Percentiles rank a stretch among this genome's conserved stretches.
Evolutionary conservation across 2,329 filamentous ascomycete genomes (phyloP).

Genomic region (Phialophora verrucosa): DNA sequence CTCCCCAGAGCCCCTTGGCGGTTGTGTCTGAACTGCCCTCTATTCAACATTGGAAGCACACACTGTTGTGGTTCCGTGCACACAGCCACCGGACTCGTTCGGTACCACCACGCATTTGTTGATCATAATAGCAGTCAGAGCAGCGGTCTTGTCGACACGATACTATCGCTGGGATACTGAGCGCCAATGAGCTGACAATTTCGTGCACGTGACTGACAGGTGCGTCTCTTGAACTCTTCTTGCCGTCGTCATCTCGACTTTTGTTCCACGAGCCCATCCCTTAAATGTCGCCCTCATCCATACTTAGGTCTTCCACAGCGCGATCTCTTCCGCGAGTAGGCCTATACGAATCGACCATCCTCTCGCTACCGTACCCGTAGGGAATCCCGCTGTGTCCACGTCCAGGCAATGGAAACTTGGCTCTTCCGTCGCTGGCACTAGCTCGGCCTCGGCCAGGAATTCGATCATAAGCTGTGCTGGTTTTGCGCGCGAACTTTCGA

Average conservation of each 20-base stretch:
- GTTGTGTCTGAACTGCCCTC: not conserved
- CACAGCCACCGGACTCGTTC: not conserved
- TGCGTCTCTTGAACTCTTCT: not conserved
- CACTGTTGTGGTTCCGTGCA: not conserved
- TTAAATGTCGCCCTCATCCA: not conserved
- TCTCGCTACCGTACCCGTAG: constrained; percentile 25
- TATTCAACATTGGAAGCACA: not conserved
- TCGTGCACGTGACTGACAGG: not conserved
- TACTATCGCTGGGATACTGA: not conserved
- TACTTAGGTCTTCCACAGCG: not conserved
- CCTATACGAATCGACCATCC: constrained; percentile 25
- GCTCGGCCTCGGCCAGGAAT: not conserved
- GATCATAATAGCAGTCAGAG: not conserved
- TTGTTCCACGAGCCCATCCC: not conserved
- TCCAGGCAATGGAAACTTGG: constrained; percentile 7
- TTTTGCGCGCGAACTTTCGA: not conserved
- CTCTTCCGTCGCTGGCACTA: not conserved
- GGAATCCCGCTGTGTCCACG: constrained; percentile 31
- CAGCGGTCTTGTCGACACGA: not conserved
- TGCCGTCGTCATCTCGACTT: not conserved
- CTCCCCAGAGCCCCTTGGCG: not conserved
- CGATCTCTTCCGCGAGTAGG: not conserved
- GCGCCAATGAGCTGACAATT: not conserved
- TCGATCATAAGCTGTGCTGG: not conserved
- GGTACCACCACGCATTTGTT: not conserved